Evolutionary conservation across 768 basidiomycete genomes (phyloP).

Genomic region (Hypholoma fasciculare): DNA sequence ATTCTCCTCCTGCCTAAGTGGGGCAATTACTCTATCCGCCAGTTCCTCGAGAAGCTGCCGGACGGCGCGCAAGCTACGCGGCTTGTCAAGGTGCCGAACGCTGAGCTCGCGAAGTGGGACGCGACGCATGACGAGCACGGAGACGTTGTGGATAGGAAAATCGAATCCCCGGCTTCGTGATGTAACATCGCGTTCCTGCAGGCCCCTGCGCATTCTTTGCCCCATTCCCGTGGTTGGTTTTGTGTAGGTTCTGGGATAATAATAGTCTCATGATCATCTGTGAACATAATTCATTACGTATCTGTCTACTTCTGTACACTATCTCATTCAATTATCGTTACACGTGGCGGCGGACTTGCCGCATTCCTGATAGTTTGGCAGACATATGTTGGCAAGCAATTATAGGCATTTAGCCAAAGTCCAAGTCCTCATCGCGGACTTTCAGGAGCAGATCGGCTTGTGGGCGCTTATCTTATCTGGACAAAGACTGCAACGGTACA

Average conservation of each 20-base stretch:
- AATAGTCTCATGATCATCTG: no score
- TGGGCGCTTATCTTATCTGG: no score
- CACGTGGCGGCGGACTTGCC: not conserved
- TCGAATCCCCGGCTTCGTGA: not conserved
- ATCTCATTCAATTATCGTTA: not conserved
- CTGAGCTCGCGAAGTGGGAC: conserved; percentile 33
- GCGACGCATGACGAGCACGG: conserved; percentile 34
- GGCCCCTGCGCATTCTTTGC: not conserved
- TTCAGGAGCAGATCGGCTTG: no score
- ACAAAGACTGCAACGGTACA: no score
- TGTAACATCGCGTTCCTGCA: not conserved
- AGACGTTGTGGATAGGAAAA: conserved; percentile 19
- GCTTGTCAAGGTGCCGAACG: conserved; percentile 30
- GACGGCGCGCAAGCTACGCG: conserved; percentile 32
- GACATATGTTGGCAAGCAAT: no score
- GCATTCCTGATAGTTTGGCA: no score
- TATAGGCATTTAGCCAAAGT: no score
- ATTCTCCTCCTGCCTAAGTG: conserved; percentile 41
- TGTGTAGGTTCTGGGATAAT: not conserved
- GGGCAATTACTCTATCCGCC: conserved; percentile 44
- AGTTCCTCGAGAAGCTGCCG: conserved; percentile 41
- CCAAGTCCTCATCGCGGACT: no score
- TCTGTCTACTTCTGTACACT: not conserved
- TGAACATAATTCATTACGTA: no score
- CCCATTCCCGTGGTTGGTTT: not conserved